Base-by-base conservation (phyloP, 2,329 filamentous ascomycete species). In the Neofusicoccum cordaticola region DNA sequence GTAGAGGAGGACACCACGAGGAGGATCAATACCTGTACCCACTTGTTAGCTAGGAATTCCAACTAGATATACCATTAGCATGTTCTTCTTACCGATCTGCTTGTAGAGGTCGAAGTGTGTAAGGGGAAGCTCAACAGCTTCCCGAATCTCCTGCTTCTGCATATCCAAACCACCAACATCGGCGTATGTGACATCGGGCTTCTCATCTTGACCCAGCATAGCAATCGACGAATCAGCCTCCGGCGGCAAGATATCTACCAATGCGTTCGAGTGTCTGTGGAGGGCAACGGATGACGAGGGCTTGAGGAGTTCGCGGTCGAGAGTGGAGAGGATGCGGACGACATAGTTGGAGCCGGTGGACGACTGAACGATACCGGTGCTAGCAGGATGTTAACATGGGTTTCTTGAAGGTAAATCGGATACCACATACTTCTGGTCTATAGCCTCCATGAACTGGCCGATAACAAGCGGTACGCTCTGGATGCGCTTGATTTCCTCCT, bases 371-470 rank as follows among this genome's bases (percentile, higher is more conserved):
- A 99, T 99, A 65, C 95, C 95, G 69, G 95, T 99, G 80, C 93
- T 97, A 73, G 22, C 50, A 48, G 65, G 27, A 12, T 42, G 65
- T 71, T 65, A 72, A 71, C 63, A 3, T 63, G 27, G 15, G 51
- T 60, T 15, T 11, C 48, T 65, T 37, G 17, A 22, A 44, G 22
- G 7, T 13, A 15, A 27, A 8, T 3, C 4, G 2, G 34, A 9
- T 11, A 27, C 31, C 12, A 61, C 86, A 78, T 85, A 96, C 92
- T 97, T 99, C 81, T 99, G 95, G 79, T 99, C 95, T 76, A 99
- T 99, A 64, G 95, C 95, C 81, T 99, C 95, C 95, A 99, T 99
- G 77, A 99, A 99, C 81, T 99, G 95, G 67, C 95, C 95, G 77
- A 99, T 99, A 68, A 99, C 95, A 67, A 99, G 82, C 34, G 95